Evolutionary conservation across 1,284 basidiomycete species (phyloP), one percentile per base, ranked within the genome.

Genomic region (Amylostereum areolatum): DNA sequence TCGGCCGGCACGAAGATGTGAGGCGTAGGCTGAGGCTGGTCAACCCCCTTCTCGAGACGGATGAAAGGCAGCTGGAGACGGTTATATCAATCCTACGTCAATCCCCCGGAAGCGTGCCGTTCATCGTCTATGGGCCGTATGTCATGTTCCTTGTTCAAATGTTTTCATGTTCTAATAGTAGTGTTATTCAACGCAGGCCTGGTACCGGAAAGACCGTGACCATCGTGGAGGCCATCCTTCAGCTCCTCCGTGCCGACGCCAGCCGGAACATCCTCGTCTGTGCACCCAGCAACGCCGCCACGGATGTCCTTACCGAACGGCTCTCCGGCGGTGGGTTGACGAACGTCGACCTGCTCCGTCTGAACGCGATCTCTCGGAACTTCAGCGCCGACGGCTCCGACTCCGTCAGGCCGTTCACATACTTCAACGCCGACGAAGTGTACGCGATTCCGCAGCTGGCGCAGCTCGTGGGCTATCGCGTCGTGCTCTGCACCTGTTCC

Each of bases 191-290:
- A n/a, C 12, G 9, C 45, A 79, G 77, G 4, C 76, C 76, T 2
- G 77, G 78, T 9, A 85, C 84, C 0, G 83, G 84, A 0, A 87
- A 85, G 63, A 87, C 83, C 0, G 74, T 85, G 11, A 85, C 82
- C 0, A 32, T 56, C 35, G 46, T 57, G 11, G 56, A 57, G 44
- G 45, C 48, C 4, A 51, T 57, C 9, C 30, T 51, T 3, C 56
- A 57, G 27, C 36, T 57, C 12, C 47, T 57, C 18, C 47, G 32
- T 18, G 35, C 33, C 5, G 45, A 60, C 45, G 49, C 51, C 2
- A 25, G 37, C 10, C 49, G 56, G 10, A 53, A 52, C 32, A 69
- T 79, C 47, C 64, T 79, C 0, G 65, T 60, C 12, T 77, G 74
- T 48, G 70, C 75, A 1, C 77, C 66, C 0, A 66, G 65, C 46